Evolutionary conservation across 306 rosid species (phyloP), one percentile per base, ranked within the genome.

Genomic region (Cicer bijugum): DNA sequence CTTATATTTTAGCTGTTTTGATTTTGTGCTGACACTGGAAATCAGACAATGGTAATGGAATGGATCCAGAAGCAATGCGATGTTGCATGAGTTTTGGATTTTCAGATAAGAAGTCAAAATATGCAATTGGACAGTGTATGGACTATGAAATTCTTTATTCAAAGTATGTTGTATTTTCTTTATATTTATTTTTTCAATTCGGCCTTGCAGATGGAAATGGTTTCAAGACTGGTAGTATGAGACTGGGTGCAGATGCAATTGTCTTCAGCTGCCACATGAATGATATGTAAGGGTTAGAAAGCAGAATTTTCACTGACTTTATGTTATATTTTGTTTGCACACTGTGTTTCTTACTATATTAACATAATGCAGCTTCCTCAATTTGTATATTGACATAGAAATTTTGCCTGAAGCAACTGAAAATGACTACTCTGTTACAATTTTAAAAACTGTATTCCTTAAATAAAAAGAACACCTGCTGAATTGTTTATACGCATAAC

Each of bases 71-170:
- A 55, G 85, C 90, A 20, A 88, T 93, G 97, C 88, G 88, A n/a
- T 87, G 73, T 17, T 93, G 98, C 78, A 84, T 93, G 96, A 91
- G 97, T 85, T 93, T 93, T 88, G 98, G 97, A 42, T 93, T 89
- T 86, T 89, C 97, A 46, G 92, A 88, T 37, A 91, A 91, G 86
- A 86, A 83, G 71, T 87, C 92, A 42, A 79, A 86, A 72, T 65
- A 63, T 62, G 88, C 98, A 17, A 91, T 93, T 66, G 98, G 98
- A 64, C 88, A 84, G 81, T 93, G 98, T 93, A 93, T 19, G 90
- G 46, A 75, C 74, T 53, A 7, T 71, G 76, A 67, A 77, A 53
- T 75, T 82, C 66, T 71, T 67, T 82, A 47, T 60, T n/a, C 51
- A 8, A 57, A 52, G 6, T 50, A 48, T 80, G 78, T 23, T 16